phyloP scores from a whole-genome alignment of 164 flowering plant genomes.

The grape (Vitis vinifera) region DNA sequence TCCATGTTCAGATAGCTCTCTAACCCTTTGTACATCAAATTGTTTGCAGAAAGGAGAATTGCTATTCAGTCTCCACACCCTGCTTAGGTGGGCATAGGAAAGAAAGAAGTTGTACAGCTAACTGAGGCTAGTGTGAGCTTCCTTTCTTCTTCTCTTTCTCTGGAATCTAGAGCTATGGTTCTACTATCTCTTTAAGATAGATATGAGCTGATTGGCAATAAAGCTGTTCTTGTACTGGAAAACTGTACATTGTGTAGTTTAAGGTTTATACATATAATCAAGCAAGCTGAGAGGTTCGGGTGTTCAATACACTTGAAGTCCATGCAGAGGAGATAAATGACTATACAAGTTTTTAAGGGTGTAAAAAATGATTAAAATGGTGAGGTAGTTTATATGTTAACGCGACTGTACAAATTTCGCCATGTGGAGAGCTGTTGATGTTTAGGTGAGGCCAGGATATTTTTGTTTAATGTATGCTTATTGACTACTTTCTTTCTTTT shows the following conservation, averaged over 20 bases:
- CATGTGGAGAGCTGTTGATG: slow-evolving; percentile 49
- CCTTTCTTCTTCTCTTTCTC: slow-evolving; percentile 21
- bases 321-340: slow-evolving; percentile 24
- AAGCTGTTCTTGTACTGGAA: slow-evolving; percentile 38
- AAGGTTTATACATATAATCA: slow-evolving; percentile 39
- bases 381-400: slow-evolving; percentile 23
- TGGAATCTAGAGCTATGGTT: slow-evolving; percentile 16
- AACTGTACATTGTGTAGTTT: slow-evolving; percentile 63
- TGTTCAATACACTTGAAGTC: slow-evolving; percentile 20
- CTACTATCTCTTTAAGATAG: slow-evolving; percentile 23
- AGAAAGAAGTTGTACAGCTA: slow-evolving; percentile 57
- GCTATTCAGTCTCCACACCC: slow-evolving; percentile 50
- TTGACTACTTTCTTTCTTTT: slow-evolving; percentile 10
- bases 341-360: slow-evolving; percentile 23
- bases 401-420: slow-evolving; percentile 66
- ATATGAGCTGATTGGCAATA: slow-evolving; percentile 29
- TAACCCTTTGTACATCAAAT: background rate
- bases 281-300: slow-evolving; percentile 29
- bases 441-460: slow-evolving; percentile 47
- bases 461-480: slow-evolving; percentile 29
- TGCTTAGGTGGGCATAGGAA: slow-evolving; percentile 28
- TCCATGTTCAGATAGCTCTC: background rate
- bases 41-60: slow-evolving; percentile 58
- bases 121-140: slow-evolving; percentile 61
- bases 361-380: slow-evolving; percentile 27